Conservation (phyloP, 257 asterid species). For the Salvia miltiorrhiza region DNA sequence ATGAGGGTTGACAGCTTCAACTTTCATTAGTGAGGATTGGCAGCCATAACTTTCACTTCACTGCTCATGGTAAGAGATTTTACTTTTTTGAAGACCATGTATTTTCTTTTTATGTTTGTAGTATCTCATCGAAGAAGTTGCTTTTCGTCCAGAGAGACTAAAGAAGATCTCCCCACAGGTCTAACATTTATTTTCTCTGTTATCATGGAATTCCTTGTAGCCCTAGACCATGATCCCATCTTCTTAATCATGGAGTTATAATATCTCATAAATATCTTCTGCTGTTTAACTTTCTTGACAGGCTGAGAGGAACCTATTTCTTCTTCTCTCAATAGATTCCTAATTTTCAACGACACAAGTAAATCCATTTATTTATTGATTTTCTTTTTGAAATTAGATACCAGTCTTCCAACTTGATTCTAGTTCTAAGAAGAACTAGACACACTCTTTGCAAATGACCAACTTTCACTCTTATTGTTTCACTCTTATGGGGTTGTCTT, state of each 20-base stretch:
- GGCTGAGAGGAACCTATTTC: conserved; percentile 75
- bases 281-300: conserved; percentile 24
- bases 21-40: no score
- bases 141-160: conserved; percentile 54
- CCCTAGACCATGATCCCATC: not conserved
- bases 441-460: conserved; percentile 45
- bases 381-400: no score
- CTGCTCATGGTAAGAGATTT: no score
- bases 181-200: conserved; percentile 7
- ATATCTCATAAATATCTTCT: not conserved
- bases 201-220: not conserved
- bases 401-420: not conserved
- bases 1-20: no score
- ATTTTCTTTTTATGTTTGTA: conserved; percentile 22
- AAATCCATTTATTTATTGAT: not conserved
- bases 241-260: not conserved
- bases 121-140: conserved; percentile 84
- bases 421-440: conserved; percentile 1
- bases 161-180: conserved; percentile 81
- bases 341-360: conserved; percentile 68
- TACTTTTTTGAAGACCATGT: no score
- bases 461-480: conserved; percentile 32
- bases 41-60: no score
- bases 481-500: conserved; percentile 3
- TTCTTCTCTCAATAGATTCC: conserved; percentile 76